Percentiles rank a stretch among this genome's conserved stretches.
Conservation (phyloP, 1,139 yeast genomes). For the Dujonia santamariae region DNA sequence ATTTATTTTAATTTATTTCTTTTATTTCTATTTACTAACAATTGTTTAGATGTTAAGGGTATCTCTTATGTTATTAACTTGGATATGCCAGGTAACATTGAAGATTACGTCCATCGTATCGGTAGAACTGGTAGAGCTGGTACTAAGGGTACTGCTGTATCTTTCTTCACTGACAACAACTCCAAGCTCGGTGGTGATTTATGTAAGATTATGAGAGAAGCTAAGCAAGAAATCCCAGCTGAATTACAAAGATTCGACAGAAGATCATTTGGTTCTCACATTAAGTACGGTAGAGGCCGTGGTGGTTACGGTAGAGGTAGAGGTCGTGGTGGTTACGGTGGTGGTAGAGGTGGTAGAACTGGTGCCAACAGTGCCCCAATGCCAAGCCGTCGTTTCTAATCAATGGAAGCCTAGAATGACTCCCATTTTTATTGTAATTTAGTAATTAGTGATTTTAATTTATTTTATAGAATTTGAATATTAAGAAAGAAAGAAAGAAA, state of each 20-base stretch:
- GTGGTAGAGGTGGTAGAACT: slow-evolving; percentile 24
- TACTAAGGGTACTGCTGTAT: slow-evolving; percentile 89
- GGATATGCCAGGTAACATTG: slow-evolving; percentile 97
- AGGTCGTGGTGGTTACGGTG: slow-evolving; percentile 27
- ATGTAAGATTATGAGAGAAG: slow-evolving; percentile 89
- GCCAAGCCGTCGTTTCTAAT: slow-evolving; percentile 29
- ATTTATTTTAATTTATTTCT: no score
- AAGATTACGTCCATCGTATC: slow-evolving; percentile 92
- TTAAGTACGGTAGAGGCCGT: slow-evolving; percentile 51
- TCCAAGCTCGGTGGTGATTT: slow-evolving; percentile 87
- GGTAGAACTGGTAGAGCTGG: slow-evolving; percentile 99
- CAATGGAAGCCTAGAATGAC: no score
- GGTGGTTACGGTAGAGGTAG: slow-evolving; percentile 56
- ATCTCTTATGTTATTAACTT: slow-evolving; percentile 88
- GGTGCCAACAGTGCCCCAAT: slow-evolving; percentile 34
- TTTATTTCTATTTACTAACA: slow-evolving; percentile 8
- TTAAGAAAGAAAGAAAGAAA: slow-evolving; percentile 1
- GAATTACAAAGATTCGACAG: slow-evolving; percentile 57
- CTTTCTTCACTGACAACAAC: slow-evolving; percentile 88
- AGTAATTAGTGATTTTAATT: background rate
- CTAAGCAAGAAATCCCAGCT: slow-evolving; percentile 82
- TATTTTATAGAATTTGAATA: slow-evolving; percentile 1
- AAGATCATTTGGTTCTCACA: slow-evolving; percentile 52
- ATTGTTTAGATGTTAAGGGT: slow-evolving; percentile 84
- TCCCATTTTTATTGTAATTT: background rate